Conservation (phyloP, 495 filamentous ascomycete genomes). For the Hypomontagnella monticulosa region DNA sequence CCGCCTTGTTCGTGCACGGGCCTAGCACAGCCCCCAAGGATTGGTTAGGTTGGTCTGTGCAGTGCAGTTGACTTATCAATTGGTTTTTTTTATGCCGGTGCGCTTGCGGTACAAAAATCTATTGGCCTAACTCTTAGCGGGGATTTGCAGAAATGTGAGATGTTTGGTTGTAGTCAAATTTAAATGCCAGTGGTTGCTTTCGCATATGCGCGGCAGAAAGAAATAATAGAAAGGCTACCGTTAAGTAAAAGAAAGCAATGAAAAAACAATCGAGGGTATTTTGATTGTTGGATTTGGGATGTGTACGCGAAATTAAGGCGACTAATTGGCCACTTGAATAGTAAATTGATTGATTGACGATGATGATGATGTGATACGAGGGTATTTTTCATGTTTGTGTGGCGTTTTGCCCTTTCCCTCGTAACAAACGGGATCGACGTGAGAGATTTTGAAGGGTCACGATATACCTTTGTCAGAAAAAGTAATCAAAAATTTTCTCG, state of each 20-base stretch:
- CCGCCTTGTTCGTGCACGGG: conserved; percentile 20
- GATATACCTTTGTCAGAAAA: conserved; percentile 28
- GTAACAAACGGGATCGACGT: conserved; percentile 8
- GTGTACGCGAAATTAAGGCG: conserved; percentile 7
- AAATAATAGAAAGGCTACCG: neutral
- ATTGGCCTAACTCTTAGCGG: conserved; percentile 14
- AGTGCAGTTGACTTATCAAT: neutral
- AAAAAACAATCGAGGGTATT: conserved; percentile 1
- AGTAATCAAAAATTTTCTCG: neutral
- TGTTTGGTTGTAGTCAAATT: neutral
- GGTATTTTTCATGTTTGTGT: conserved; percentile 6
- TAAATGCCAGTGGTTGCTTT: too few species aligned
- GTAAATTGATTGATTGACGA: neutral
- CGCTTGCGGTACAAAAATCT: neutral
- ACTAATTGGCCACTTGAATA: neutral
- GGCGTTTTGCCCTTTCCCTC: conserved; percentile 9
- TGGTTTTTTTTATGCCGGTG: conserved; percentile 17
- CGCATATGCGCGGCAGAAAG: too few species aligned
- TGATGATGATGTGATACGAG: too few species aligned
- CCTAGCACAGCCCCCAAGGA: conserved; percentile 13
- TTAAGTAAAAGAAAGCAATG: neutral
- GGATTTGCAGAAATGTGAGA: neutral
- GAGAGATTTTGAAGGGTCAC: conserved; percentile 25
- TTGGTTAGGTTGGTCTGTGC: conserved; percentile 14
- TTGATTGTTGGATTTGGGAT: neutral